Conservation (phyloP, 345 rosid genomes). For the Dipteronia sinensis region DNA sequence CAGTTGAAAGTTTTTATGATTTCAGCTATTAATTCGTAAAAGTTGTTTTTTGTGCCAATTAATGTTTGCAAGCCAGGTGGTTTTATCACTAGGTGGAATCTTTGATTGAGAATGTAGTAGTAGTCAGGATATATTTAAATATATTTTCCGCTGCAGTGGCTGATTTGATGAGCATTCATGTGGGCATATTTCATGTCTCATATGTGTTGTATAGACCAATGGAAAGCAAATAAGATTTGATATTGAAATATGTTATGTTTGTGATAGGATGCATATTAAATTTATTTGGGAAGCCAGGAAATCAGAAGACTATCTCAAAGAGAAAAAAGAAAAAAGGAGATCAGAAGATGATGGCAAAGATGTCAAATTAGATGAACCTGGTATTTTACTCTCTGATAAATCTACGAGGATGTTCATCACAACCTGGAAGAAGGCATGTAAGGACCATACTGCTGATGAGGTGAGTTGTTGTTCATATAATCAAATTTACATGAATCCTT, state of each 20-base stretch:
- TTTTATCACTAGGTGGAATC: background rate
- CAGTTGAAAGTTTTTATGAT: background rate
- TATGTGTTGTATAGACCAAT: background rate
- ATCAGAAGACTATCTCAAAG: slow-evolving; percentile 33
- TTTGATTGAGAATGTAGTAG: too few relatives aligned
- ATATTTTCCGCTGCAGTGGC: background rate
- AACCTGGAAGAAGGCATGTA: slow-evolving; percentile 82
- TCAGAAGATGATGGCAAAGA: slow-evolving; percentile 21
- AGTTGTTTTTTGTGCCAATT: background rate
- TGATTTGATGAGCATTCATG: background rate
- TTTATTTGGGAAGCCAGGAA: slow-evolving; percentile 61
- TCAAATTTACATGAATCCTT: background rate
- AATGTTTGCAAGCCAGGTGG: background rate
- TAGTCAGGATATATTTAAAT: background rate
- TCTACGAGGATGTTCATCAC: slow-evolving; percentile 59
- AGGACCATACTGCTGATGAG: slow-evolving; percentile 51
- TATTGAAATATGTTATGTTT: slow-evolving; percentile 17
- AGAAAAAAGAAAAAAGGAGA: slow-evolving; percentile 28
- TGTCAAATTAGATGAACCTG: slow-evolving; percentile 37
- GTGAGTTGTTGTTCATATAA: slow-evolving; percentile 42
- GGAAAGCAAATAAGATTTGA: background rate
- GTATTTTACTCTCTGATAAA: slow-evolving; percentile 47
- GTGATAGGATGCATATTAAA: slow-evolving; percentile 66
- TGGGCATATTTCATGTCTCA: background rate
- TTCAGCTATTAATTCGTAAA: background rate